Conservation (phyloP, 441 rosid genomes). For the Monsonia emarginata region DNA sequence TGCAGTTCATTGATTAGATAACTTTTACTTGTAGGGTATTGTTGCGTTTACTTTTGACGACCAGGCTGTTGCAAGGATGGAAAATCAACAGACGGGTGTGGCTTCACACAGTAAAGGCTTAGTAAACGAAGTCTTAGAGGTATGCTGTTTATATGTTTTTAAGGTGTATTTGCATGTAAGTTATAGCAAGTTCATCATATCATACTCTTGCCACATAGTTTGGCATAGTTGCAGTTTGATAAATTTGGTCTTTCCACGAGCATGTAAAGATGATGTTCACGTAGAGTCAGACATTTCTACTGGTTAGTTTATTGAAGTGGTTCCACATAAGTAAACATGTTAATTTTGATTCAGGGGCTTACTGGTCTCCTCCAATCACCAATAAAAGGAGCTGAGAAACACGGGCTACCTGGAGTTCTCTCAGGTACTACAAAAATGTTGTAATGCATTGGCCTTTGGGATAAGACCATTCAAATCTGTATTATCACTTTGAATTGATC, state of each 20-base stretch:
- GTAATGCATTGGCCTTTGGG: not conserved
- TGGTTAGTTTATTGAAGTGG: too few relatives aligned
- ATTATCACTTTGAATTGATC: not conserved
- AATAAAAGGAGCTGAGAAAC: constrained; percentile 79
- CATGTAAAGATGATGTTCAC: too few relatives aligned
- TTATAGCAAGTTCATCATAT: not conserved
- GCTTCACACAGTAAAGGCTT: constrained; percentile 82
- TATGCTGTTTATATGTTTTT: constrained; percentile 20
- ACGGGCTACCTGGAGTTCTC: constrained; percentile 89
- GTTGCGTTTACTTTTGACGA: constrained; percentile 93
- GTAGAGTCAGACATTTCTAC: too few relatives aligned
- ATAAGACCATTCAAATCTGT: not conserved
- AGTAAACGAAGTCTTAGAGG: constrained; percentile 92
- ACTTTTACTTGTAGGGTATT: constrained; percentile 53
- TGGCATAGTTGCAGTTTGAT: not conserved
- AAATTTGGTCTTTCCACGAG: too few relatives aligned
- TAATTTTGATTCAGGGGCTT: constrained; percentile 53
- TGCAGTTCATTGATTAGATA: constrained; percentile 12
- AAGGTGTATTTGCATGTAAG: constrained; percentile 1
- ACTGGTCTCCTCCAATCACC: constrained; percentile 95
- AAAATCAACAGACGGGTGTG: constrained; percentile 62
- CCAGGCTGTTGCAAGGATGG: constrained; percentile 73
- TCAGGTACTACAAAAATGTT: constrained; percentile 40
- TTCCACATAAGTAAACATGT: not conserved
- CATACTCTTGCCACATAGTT: not conserved